Conservation (phyloP, 352 stramenopile genomes). For the Globisporangium emineosum region DNA sequence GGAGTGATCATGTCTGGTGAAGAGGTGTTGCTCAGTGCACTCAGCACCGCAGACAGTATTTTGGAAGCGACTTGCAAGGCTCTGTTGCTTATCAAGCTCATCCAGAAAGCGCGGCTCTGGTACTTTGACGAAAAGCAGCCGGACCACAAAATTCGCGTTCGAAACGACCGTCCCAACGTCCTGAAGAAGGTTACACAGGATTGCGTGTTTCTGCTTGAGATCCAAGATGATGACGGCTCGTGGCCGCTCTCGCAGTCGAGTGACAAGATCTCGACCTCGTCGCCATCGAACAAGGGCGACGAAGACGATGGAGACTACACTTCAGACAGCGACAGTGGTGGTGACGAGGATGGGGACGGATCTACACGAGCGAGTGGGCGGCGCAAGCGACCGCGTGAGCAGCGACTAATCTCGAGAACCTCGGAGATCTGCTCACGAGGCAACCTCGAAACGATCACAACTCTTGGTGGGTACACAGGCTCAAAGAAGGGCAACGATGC, state of each 20-base stretch:
- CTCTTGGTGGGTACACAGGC: slow-evolving; percentile 28
- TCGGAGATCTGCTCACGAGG: slow-evolving; percentile 77
- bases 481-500: slow-evolving; percentile 19
- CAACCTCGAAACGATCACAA: slow-evolving; percentile 58
- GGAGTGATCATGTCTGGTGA: slow-evolving; percentile 77
- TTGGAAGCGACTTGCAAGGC: slow-evolving; percentile 73
- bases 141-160: slow-evolving; percentile 64
- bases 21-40: slow-evolving; percentile 64
- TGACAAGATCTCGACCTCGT: slow-evolving; percentile 33
- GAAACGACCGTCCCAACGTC: slow-evolving; percentile 38
- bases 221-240: slow-evolving; percentile 82
- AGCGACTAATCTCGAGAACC: slow-evolving; percentile 47
- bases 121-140: slow-evolving; percentile 75
- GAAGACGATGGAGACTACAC: not conserved
- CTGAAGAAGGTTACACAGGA: slow-evolving; percentile 65
- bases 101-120: slow-evolving; percentile 77
- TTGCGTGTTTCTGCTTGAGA: slow-evolving; percentile 77
- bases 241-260: slow-evolving; percentile 77
- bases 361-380: slow-evolving; percentile 4
- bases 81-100: slow-evolving; percentile 62
- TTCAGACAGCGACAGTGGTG: slow-evolving; percentile 14
- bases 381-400: slow-evolving; percentile 40
- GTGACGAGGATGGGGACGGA: slow-evolving; percentile 19
- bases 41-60: slow-evolving; percentile 59
- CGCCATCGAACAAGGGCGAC: slow-evolving; percentile 22